Evolutionary conservation across 1,284 basidiomycete genomes (phyloP).

Genomic region (Phellopilus nigrolimitatus): DNA sequence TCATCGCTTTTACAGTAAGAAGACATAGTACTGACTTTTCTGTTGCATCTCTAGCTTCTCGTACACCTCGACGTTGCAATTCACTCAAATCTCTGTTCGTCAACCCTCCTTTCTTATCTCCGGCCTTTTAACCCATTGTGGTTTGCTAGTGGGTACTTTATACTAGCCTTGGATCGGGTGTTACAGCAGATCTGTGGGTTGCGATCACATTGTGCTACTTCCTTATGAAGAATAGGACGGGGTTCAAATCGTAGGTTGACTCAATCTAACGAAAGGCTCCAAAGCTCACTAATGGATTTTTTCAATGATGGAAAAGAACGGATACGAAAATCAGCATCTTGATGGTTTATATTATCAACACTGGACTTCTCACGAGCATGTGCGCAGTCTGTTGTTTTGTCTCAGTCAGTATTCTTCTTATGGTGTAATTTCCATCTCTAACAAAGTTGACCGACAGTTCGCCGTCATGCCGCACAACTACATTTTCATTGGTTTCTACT

Average conservation of each 20-base stretch:
- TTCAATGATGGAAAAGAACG: neutral
- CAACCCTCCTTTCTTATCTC: neutral
- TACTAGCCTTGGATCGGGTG: slow-evolving; percentile 5
- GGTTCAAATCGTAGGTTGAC: slow-evolving; percentile 12
- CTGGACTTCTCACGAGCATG: slow-evolving; percentile 5
- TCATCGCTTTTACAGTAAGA: too few species aligned
- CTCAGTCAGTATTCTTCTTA: slow-evolving; percentile 1
- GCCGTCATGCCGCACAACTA: slow-evolving; percentile 23
- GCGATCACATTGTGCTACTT: slow-evolving; percentile 14
- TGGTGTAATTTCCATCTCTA: neutral
- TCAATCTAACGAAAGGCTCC: neutral
- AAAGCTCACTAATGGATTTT: neutral
- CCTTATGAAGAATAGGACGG: slow-evolving; percentile 7
- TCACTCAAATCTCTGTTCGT: too few species aligned
- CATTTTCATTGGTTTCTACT: slow-evolving; percentile 24
- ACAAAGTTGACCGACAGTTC: slow-evolving; percentile 16
- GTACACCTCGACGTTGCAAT: too few species aligned
- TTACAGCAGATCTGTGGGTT: slow-evolving; percentile 16
- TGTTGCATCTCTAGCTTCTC: too few species aligned
- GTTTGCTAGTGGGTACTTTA: slow-evolving; percentile 13
- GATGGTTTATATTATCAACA: slow-evolving; percentile 10
- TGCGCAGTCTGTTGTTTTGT: slow-evolving; percentile 1
- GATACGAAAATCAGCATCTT: slow-evolving; percentile 5
- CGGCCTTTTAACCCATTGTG: too few species aligned
- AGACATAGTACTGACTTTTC: too few species aligned